Percentiles rank a stretch among this genome's conserved stretches.
Conservation (phyloP, 2,329 filamentous ascomycete species). For the Fusarium acutatum region DNA sequence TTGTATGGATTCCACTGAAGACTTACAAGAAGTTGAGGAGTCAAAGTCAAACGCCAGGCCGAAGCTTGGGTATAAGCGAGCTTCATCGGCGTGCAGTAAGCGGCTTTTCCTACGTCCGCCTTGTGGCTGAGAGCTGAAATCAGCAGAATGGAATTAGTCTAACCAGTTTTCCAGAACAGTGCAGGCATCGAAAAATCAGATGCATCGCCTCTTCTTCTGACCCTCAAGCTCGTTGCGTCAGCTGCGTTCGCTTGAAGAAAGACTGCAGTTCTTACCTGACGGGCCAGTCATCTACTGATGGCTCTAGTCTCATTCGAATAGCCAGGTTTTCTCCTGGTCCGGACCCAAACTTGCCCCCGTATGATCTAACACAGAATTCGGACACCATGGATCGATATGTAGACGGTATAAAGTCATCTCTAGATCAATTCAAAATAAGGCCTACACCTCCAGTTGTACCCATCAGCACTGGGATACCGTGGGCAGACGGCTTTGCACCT, state of each 20-base stretch:
- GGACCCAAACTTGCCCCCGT: no score
- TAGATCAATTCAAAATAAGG: background rate
- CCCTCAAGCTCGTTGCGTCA: background rate
- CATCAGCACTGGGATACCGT: background rate
- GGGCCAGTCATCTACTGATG: background rate
- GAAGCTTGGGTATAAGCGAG: background rate
- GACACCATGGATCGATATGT: background rate
- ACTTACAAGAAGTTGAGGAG: background rate
- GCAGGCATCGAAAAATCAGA: background rate
- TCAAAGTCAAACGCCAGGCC: background rate
- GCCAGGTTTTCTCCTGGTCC: background rate
- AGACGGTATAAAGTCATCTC: background rate
- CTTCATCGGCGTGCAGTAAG: background rate
- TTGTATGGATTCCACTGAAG: background rate
- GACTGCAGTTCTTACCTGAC: background rate
- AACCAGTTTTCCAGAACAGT: background rate
- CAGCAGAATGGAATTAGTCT: background rate
- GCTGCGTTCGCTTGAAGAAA: background rate
- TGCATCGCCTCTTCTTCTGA: background rate
- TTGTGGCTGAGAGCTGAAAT: no score
- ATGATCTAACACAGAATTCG: background rate
- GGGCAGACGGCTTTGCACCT: background rate
- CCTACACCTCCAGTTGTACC: background rate
- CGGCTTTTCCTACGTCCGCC: rapidly evolving
- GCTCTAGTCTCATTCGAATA: background rate